Conservation (phyloP, 352 stramenopile genomes). For the Pythium scleroteichum region DNA sequence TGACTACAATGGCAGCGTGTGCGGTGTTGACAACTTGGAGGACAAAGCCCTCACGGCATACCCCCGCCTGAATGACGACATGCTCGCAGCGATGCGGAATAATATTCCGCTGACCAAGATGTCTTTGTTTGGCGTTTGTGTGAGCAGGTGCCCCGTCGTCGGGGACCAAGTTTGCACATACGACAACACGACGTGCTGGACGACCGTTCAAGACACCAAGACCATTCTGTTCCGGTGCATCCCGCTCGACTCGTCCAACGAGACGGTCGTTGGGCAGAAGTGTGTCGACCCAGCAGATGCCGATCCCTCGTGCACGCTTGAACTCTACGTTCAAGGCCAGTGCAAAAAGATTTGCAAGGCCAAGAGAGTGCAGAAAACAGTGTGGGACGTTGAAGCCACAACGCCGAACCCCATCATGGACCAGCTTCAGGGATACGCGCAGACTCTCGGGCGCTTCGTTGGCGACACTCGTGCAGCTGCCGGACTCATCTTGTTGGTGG, state of each 20-base stretch:
- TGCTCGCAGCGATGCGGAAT: constrained; percentile 46
- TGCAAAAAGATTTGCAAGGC: constrained; percentile 56
- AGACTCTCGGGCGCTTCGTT: constrained; percentile 67
- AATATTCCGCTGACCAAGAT: constrained; percentile 48
- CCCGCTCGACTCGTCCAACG: constrained; percentile 59
- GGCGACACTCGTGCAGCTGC: constrained; percentile 73
- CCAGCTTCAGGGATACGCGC: constrained; percentile 62
- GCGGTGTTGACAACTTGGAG: constrained; percentile 48
- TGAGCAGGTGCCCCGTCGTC: constrained; percentile 48
- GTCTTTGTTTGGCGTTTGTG: constrained; percentile 83
- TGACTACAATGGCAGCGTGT: constrained; percentile 84
- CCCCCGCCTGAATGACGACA: constrained; percentile 79
- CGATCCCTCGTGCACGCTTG: constrained; percentile 51
- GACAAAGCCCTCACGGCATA: constrained; percentile 64
- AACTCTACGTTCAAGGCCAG: constrained; percentile 33
- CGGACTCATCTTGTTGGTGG: constrained; percentile 55
- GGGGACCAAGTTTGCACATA: constrained; percentile 73
- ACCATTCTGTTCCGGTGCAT: constrained; percentile 75
- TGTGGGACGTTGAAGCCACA: constrained; percentile 57
- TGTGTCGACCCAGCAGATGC: constrained; percentile 67
- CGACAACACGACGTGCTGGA: constrained; percentile 66
- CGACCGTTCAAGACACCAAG: constrained; percentile 48
- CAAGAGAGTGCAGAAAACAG: constrained; percentile 67
- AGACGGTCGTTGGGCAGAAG: constrained; percentile 52
- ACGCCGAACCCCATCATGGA: constrained; percentile 64